phyloP scores from a whole-genome alignment of 1,284 basidiomycete species.

The Cryptococcus wingfieldii region DNA sequence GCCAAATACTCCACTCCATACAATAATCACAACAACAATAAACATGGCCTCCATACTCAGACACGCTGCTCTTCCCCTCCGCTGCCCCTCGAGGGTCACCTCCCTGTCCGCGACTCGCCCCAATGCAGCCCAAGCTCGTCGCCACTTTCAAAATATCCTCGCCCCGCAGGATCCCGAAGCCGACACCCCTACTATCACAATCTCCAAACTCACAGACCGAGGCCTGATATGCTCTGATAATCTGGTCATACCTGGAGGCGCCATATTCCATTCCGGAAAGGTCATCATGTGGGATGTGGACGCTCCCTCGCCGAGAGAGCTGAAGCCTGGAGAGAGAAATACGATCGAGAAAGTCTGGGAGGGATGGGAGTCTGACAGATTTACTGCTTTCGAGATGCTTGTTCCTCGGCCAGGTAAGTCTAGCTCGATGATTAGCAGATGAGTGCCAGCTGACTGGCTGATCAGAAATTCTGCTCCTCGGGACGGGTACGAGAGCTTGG shows the following conservation, averaged over 20 bases:
- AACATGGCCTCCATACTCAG: no score
- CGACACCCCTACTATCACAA: constrained; percentile 18
- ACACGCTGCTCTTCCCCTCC: no score
- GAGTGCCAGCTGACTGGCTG: neutral
- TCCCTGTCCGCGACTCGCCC: no score
- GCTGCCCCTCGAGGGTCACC: no score
- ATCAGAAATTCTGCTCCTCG: constrained; percentile 84
- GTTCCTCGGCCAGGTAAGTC: constrained; percentile 76
- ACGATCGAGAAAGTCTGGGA: constrained; percentile 42
- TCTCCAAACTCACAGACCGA: constrained; percentile 36
- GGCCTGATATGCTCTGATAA: constrained; percentile 56
- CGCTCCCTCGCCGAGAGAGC: constrained; percentile 47
- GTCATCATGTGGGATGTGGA: constrained; percentile 89
- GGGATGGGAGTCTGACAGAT: constrained; percentile 67
- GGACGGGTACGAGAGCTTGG: constrained; percentile 70
- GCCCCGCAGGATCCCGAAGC: constrained; percentile 17
- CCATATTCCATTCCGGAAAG: constrained; percentile 78
- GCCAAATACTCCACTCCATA: neutral
- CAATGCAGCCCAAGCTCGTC: neutral
- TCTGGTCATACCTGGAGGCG: constrained; percentile 68
- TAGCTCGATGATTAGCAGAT: neutral
- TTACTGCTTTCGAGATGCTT: constrained; percentile 73
- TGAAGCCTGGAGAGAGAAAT: constrained; percentile 39
- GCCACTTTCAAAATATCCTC: constrained; percentile 23
- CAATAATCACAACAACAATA: no score